Evolutionary conservation across 176 grass and related monocot genomes (phyloP), one percentile per base, ranked within the genome.

Genomic region (Hyparrhenia diplandra): DNA sequence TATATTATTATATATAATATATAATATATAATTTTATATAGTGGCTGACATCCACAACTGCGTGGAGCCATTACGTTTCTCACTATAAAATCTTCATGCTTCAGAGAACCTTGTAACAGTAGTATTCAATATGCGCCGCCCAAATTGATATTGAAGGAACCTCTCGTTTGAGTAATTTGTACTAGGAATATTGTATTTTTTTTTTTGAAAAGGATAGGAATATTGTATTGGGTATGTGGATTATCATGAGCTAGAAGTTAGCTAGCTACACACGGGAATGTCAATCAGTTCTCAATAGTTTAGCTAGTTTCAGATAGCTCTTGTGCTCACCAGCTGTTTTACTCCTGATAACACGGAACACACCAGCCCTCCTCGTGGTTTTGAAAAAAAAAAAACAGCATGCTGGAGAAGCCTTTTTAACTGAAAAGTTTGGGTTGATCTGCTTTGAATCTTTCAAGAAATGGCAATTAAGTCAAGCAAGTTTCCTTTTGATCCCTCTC

Each of bases 161-260:
- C n/a, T 17, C 29, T 17, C n/a, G 71, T 65, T 57, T 71, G 71
- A 47, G 65, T 64, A 85, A 85, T 82, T 82, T 77, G 63, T 71
- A 64, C 77, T 65, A 81, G 82, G 87, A 85, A 89, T 89, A 79
- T 89, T 85, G 78, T 40, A 31, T n/a, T n/a, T n/a, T n/a, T n/a
- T n/a, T n/a, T n/a, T n/a, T n/a, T n/a, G n/a, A n/a, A n/a, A n/a
- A n/a, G n/a, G n/a, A n/a, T n/a, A n/a, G n/a, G n/a, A n/a, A n/a
- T n/a, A n/a, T n/a, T n/a, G n/a, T n/a, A n/a, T 51, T 27, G 9
- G 54, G 72, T 41, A 71, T 69, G 79, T 52, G 64, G 57, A 73
- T 71, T 39, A 73, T 78, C 52, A 24, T 57, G 83, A 27, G 37
- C 46, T 59, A 64, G 68, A 62, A 21, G 39, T 20, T 20, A n/a